These are phyloP conservation scores for Spathaspora sp. DNA, from an alignment of 805 yeast genomes.

Conservation along the genomic window DNA sequence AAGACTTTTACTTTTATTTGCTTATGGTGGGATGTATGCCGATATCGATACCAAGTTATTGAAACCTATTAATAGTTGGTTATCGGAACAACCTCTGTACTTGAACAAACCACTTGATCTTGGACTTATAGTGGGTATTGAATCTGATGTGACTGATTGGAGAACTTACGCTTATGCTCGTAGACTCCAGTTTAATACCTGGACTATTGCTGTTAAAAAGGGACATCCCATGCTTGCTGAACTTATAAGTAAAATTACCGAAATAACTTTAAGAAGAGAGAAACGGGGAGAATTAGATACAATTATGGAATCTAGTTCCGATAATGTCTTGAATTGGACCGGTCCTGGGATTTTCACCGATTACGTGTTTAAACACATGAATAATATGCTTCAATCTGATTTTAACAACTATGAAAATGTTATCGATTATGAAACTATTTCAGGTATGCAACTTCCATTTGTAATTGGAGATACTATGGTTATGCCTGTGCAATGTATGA, in stretches of 20 bases:
- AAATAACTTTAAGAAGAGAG: slow-evolving; percentile 34
- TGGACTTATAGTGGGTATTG: not conserved
- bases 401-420: slow-evolving; percentile 19
- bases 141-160: slow-evolving; percentile 61
- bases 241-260: slow-evolving; percentile 60
- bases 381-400: slow-evolving; percentile 18
- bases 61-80: slow-evolving; percentile 73
- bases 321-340: slow-evolving; percentile 86
- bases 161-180: slow-evolving; percentile 77
- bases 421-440: slow-evolving; percentile 50
- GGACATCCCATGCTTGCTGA: slow-evolving; percentile 93
- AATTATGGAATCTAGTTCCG: not conserved
- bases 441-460: slow-evolving; percentile 49
- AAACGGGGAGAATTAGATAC: slow-evolving; percentile 27
- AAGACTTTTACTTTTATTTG: slow-evolving; percentile 79
- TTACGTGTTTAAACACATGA: slow-evolving; percentile 65
- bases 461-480: slow-evolving; percentile 64
- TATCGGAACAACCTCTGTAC: slow-evolving; percentile 34
- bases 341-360: slow-evolving; percentile 97
- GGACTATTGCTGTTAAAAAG: slow-evolving; percentile 89
- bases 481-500: slow-evolving; percentile 68
- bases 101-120: not conserved
- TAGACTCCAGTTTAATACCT: slow-evolving; percentile 91
- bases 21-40: slow-evolving; percentile 89
- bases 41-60: slow-evolving; percentile 98